These are phyloP conservation scores for Sphagnum tenellum DNA, from an alignment of 225 moss, liverwort and hornwort genomes.

Conservation along the genomic window DNA sequence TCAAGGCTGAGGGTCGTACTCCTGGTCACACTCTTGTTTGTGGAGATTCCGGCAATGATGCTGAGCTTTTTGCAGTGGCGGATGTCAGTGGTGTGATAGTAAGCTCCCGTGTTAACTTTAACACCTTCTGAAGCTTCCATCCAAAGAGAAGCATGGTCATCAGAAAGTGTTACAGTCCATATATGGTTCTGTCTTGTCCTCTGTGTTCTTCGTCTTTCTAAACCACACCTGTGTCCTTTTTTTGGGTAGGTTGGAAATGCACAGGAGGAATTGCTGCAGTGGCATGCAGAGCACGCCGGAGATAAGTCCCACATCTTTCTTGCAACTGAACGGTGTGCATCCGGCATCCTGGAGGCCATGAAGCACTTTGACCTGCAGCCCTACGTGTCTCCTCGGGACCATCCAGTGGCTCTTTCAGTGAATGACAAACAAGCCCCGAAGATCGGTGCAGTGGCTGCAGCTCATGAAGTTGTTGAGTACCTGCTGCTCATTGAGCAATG, in stretches of 20 bases:
- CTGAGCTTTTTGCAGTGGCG: constrained; percentile 73
- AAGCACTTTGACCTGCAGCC: constrained; percentile 69
- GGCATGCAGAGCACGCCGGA: constrained; percentile 54
- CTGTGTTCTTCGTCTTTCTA: not conserved
- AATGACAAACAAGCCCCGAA: constrained; percentile 16
- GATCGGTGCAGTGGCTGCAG: constrained; percentile 34
- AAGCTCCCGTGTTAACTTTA: constrained; percentile 6
- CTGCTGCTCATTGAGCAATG: constrained; percentile 65
- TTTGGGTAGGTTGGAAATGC: constrained; percentile 71
- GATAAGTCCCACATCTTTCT: constrained; percentile 56
- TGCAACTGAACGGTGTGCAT: constrained; percentile 81
- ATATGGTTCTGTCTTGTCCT: not conserved
- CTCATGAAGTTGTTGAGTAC: constrained; percentile 74
- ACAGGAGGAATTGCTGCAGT: constrained; percentile 71
- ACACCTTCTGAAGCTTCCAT: no score
- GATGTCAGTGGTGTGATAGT: constrained; percentile 84
- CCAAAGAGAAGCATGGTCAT: no score
- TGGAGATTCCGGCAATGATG: constrained; percentile 90
- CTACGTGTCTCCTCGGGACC: constrained; percentile 68
- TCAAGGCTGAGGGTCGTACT: constrained; percentile 42
- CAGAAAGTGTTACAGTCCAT: no score
- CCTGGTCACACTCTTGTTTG: constrained; percentile 77
- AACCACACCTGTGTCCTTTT: not conserved
- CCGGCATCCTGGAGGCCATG: constrained; percentile 89
- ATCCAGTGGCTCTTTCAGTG: constrained; percentile 26